Base-by-base conservation (phyloP, 352 stramenopile species). In the Phytophthora europaea region DNA sequence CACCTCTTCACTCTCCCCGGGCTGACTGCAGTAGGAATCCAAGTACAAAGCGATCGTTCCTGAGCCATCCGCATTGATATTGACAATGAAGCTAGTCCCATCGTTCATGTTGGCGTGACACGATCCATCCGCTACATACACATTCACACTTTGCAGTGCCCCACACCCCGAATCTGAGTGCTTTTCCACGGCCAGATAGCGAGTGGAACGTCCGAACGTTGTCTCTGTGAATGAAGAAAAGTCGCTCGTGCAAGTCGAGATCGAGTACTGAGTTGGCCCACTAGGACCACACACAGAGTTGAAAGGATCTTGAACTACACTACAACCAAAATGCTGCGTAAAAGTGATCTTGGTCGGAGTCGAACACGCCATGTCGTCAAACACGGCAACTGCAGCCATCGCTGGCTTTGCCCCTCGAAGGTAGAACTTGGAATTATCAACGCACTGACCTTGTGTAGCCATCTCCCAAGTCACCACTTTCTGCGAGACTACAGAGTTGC, bases 321-420 rank as follows among this genome's bases (percentile, higher is more conserved):
- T 60, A 16, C 53, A 60, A 8, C 53, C 53, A 9, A 61, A 61
- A n/a, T 61, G 8, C 6, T 47, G 54, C 6, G 33, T 33, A 31
- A 61, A 61, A n/a, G 31, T 33, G 9, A 61, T 31, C 6, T 33
- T 33, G 8, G 31, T 61, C 10, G 54, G 54, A 20, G 31, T 34
- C 43, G 65, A 72, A 28, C 65, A 72, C 2, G 31, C 28, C 20
- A 22, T 61, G 34, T 72, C 65, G 18, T 72, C 57, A 22, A 52
- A 72, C 4, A 57, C 12, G 2, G 54, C 23, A 20, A 61, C 22
- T 3, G 36, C 36, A 16, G 48, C 15, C 45, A 66, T 58, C 9
- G 26, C 8, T 38, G 26, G 61, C 3, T 31, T 54, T 43, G 20
- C 13, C 7, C 59, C 59, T 33, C 47, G 18, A 22, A 66, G 47